Evolutionary conservation across 306 rosid genomes (phyloP).

Genomic region (Cucurbita moschata): DNA sequence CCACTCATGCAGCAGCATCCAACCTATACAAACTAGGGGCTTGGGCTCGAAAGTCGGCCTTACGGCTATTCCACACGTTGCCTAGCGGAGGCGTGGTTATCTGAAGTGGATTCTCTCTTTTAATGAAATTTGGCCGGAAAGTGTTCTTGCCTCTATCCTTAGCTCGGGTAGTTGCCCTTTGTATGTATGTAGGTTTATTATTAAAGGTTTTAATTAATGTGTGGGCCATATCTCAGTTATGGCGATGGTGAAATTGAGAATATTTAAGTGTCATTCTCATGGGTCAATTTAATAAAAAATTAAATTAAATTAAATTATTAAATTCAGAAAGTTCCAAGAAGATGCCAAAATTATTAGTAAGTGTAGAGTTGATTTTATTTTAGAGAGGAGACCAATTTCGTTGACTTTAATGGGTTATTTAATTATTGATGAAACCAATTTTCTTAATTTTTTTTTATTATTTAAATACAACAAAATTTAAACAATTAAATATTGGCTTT

Average conservation of each 20-base stretch:
- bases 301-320: neutral
- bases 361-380: neutral
- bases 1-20: no score
- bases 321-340: neutral
- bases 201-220: neutral
- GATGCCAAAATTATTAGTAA: neutral
- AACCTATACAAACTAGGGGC: no score
- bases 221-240: neutral
- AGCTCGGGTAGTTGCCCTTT: no score
- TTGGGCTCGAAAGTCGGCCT: no score
- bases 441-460: neutral
- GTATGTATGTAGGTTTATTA: no score
- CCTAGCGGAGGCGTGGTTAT: no score
- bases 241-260: neutral
- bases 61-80: no score
- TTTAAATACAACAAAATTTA: no score
- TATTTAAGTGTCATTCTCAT: neutral
- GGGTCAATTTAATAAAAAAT: neutral
- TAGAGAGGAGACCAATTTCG: neutral
- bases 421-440: neutral
- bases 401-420: neutral
- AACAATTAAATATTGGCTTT: no score
- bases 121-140: no score
- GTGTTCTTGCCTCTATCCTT: no score
- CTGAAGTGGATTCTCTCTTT: no score